Evolutionary conservation across 2,329 filamentous ascomycete species (phyloP).

Genomic region (Fusarium sulawesiense): DNA sequence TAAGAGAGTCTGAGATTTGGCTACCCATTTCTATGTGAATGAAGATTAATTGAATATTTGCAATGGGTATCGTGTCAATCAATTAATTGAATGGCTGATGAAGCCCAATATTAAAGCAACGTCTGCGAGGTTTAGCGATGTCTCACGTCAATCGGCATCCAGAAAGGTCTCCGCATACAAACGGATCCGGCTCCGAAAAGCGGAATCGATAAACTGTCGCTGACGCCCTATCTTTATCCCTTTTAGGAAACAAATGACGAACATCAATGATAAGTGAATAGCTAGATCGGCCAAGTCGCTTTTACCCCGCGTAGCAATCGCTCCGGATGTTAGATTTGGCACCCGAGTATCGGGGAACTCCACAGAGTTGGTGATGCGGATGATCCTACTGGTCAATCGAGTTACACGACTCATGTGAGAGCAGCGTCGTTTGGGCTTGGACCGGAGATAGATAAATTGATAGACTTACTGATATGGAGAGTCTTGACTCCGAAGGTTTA

Average conservation of each 20-base stretch:
- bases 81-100: slow-evolving; percentile 4
- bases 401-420: not conserved
- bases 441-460: slow-evolving; percentile 27
- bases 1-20: slow-evolving; percentile 17
- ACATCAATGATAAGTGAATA: not conserved
- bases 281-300: slow-evolving; percentile 8
- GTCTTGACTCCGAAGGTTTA: not conserved
- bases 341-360: slow-evolving; percentile 23
- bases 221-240: slow-evolving; percentile 1
- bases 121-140: not conserved
- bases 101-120: not conserved
- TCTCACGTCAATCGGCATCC: slow-evolving; percentile 13
- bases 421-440: not conserved
- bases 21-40: slow-evolving; percentile 30
- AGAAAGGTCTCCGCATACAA: slow-evolving; percentile 21
- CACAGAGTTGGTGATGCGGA: not conserved
- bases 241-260: not conserved
- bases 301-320: slow-evolving; percentile 21
- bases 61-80: not conserved
- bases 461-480: not conserved
- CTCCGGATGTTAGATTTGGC: slow-evolving; percentile 18
- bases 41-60: not conserved
- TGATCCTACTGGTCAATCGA: slow-evolving; percentile 1
- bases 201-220: slow-evolving; percentile 1
- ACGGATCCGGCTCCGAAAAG: slow-evolving; percentile 11